Conservation (phyloP, 441 rosid species). For the Heliophila coronopifolia region DNA sequence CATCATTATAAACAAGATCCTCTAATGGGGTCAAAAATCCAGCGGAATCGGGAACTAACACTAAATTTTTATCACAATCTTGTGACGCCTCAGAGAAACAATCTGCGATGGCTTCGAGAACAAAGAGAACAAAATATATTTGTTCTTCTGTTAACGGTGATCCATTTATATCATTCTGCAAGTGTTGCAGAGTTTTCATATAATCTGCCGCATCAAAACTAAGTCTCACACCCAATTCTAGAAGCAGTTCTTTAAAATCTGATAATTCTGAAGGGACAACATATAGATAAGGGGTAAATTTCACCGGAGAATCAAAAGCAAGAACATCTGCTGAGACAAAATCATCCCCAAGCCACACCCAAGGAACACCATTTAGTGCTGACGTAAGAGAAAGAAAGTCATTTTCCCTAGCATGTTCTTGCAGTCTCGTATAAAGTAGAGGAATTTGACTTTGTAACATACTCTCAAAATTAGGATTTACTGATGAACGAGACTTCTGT, state of each 20-base stretch:
- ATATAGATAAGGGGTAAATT: constrained; percentile 87
- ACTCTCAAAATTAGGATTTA: constrained; percentile 49
- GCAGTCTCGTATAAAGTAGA: constrained; percentile 61
- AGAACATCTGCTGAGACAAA: constrained; percentile 76
- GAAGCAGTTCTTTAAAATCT: constrained; percentile 71
- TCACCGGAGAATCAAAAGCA: constrained; percentile 98
- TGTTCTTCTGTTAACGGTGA: constrained; percentile 62
- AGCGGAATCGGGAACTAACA: constrained; percentile 71
- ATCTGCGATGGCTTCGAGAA: constrained; percentile 89
- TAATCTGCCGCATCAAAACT: constrained; percentile 87
- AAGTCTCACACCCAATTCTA: constrained; percentile 75
- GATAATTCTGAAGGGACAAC: constrained; percentile 96
- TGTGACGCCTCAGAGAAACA: constrained; percentile 50
- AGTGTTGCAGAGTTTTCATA: constrained; percentile 58
- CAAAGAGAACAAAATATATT: constrained; percentile 64
- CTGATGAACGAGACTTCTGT: constrained; percentile 44
- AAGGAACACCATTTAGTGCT: constrained; percentile 67
- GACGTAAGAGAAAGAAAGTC: constrained; percentile 58
- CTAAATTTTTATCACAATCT: constrained; percentile 44
- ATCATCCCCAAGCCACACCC: constrained; percentile 98
- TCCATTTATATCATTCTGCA: constrained; percentile 66
- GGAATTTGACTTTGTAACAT: constrained; percentile 65
- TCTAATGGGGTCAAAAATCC: constrained; percentile 58
- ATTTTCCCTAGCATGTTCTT: constrained; percentile 57
- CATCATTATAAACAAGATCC: constrained; percentile 91